Base-by-base conservation (phyloP, 306 rosid species). In the Astragalus glycyphyllos region DNA sequence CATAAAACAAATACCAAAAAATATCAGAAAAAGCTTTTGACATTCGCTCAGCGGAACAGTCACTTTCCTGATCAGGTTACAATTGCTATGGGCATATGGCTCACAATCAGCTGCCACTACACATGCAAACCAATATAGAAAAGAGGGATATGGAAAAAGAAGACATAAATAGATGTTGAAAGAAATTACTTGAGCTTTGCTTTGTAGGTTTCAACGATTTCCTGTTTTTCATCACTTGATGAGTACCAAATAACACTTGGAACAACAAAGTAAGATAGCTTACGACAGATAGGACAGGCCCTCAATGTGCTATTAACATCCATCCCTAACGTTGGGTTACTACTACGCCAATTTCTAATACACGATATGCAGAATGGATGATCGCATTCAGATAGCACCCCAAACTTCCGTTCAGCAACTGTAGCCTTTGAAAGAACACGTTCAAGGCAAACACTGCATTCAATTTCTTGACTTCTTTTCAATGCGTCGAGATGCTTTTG, bases 231-330 rank as follows among this genome's bases (percentile, higher is more conserved):
- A 76, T 89, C 97, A 54, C 78, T 83, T 26, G 96, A 34, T 51
- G 87, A 73, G 79, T 91, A 95, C 99, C 99, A 95, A 74, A 95
- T 86, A 82, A 91, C 96, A 72, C 99, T 95, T 49, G 99, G 99
- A 79, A 95, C 82, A 32, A 95, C 97, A 76, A 89, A 95, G 81
- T 95, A 91, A 0, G 99, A 95, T 63, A 95, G 77, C 83, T 89
- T 95, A 65, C 99, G 90, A 67, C 99, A 95, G 45, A 95, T 91
- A 63, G 99, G 99, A 77, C 99, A 95, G 23, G 99, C 83, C 75
- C 99, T 84, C 87, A 91, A 69, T 16, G 99, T 91, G 84, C 81
- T 87, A 62, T 88, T 94, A 58, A 94, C 85, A 68, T 95, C 97
- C 91, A 95, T 83, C 65, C 97, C 97, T 58, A 87, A 75, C 60